phyloP scores from a whole-genome alignment of 75 land plant species.

The Pinus tabuliformis region DNA sequence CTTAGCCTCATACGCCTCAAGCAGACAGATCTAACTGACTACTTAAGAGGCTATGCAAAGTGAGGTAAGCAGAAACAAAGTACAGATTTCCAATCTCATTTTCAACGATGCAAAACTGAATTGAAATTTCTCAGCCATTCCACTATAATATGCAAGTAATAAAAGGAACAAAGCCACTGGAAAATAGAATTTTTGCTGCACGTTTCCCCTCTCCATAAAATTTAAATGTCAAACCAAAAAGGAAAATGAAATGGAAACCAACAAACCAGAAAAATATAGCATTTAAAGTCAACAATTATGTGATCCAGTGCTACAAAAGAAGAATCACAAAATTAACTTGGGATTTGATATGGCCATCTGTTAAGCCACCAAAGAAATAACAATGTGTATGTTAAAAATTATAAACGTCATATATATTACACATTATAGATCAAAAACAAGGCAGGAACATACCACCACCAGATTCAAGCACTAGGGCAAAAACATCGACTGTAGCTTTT shows the following conservation, averaged over 20 bases:
- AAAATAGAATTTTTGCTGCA: no score
- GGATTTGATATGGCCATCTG: background rate
- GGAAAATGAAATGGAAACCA: no score
- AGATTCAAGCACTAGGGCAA: constrained; percentile 95
- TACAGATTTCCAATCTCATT: background rate
- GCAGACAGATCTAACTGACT: background rate
- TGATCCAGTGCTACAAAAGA: background rate
- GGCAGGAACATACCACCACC: constrained; percentile 67
- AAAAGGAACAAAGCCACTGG: background rate
- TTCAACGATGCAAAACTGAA: background rate
- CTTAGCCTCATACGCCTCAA: background rate
- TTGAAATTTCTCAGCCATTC: background rate
- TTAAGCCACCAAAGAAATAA: background rate
- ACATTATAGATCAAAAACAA: background rate
- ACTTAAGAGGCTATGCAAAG: background rate
- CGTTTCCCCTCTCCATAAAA: background rate
- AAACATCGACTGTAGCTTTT: constrained; percentile 97
- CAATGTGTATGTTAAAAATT: background rate
- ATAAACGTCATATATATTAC: background rate
- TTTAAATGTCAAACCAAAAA: background rate
- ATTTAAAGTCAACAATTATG: background rate
- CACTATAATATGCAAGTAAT: background rate
- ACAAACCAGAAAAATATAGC: background rate
- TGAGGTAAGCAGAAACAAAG: background rate
- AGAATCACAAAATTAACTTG: background rate